Conservation (phyloP, 208 protist genomes). For the Leishmania turanica region DNA sequence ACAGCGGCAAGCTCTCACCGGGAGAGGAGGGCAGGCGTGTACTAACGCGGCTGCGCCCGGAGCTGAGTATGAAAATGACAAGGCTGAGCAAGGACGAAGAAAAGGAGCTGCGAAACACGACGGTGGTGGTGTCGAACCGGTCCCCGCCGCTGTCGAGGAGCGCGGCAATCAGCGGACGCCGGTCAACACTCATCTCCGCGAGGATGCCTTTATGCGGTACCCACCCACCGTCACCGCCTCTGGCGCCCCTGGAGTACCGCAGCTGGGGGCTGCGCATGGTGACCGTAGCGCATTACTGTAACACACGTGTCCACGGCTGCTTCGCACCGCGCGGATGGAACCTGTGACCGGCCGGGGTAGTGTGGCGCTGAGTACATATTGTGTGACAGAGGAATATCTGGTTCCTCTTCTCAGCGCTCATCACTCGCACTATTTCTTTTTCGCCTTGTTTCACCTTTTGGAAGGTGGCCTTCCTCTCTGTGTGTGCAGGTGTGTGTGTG, state of each 20-base stretch:
- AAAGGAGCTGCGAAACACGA: constrained; percentile 14
- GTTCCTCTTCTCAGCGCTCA: no score
- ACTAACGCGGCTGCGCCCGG: not conserved
- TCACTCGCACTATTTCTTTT: no score
- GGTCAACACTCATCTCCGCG: constrained; percentile 20
- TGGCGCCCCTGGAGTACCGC: constrained; percentile 7
- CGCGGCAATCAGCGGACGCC: constrained; percentile 8
- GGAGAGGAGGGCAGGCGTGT: not conserved
- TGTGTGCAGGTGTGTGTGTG: not conserved
- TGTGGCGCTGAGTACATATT: no score
- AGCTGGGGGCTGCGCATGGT: not conserved
- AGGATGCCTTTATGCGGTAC: constrained; percentile 25
- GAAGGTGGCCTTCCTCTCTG: not conserved
- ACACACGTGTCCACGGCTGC: not conserved
- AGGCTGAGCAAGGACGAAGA: constrained; percentile 7
- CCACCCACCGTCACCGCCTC: not conserved
- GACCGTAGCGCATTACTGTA: not conserved
- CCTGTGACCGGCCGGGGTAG: no score
- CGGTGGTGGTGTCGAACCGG: constrained; percentile 16
- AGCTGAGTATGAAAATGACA: constrained; percentile 7
- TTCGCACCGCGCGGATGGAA: not conserved
- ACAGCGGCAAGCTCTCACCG: not conserved
- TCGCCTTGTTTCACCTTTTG: no score
- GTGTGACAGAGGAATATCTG: no score
- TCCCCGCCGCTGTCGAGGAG: not conserved